phyloP scores from a whole-genome alignment of 1,284 basidiomycete genomes.

The Sanghuangporus baumii region DNA sequence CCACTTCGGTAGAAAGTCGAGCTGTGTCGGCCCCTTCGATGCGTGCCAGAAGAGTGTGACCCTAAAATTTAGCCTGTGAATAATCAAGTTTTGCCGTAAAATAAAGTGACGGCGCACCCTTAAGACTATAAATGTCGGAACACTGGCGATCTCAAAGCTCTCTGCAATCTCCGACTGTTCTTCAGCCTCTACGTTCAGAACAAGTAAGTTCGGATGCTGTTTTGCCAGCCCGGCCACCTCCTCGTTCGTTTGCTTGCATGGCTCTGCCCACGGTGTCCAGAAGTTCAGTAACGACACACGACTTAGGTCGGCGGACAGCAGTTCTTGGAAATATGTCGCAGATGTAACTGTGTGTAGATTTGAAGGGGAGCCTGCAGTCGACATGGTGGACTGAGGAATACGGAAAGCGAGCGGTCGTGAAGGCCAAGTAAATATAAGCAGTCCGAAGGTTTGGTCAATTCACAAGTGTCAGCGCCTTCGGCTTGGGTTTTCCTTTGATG shows the following conservation, averaged over 20 bases:
- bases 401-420: background rate
- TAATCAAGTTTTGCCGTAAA: background rate
- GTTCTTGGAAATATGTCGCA: constrained; percentile 65
- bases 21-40: constrained; percentile 81
- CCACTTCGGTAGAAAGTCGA: constrained; percentile 61
- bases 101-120: constrained; percentile 40
- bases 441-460: background rate
- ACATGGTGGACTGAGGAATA: background rate
- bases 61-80: constrained; percentile 41
- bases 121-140: constrained; percentile 84
- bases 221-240: constrained; percentile 66
- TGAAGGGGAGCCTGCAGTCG: constrained; percentile 21
- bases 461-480: background rate
- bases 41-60: constrained; percentile 81
- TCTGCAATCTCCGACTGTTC: constrained; percentile 84
- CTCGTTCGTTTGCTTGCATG: constrained; percentile 83
- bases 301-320: constrained; percentile 72
- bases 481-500: background rate
- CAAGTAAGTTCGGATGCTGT: constrained; percentile 65
- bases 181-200: constrained; percentile 83
- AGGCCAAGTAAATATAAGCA: background rate
- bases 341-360: constrained; percentile 59
- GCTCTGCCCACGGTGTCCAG: constrained; percentile 90
- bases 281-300: constrained; percentile 86
- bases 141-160: constrained; percentile 89